Base-by-base conservation (phyloP, 257 asterid species). In the Nicotiana paniculata region DNA sequence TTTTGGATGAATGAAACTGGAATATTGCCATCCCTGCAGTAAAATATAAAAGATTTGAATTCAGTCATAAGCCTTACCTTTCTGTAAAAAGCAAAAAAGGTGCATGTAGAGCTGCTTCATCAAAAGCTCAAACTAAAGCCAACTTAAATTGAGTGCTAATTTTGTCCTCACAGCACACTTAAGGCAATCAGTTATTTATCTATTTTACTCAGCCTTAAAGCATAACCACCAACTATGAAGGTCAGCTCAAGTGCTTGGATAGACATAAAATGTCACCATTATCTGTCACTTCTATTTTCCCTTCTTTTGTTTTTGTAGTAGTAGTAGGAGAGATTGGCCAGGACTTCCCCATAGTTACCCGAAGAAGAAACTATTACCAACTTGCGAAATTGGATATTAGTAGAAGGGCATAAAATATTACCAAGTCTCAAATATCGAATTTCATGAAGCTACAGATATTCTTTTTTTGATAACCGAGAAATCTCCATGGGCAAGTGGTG, bases 1-100 rank as follows among this genome's bases (percentile, higher is more conserved):
- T 93, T 96, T 33, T 91, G 97, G 84, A 96, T 88, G 74, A 84
- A 91, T 18, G 94, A 94, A 86, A 94, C 91, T 4, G 97, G 92
- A 77, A 96, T 86, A 67, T 82, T 90, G 74, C 97, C 97, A 89
- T 96, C 98, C 90, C 99, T 96, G 93, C 81, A 66, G 69, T 62
- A 85, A 54, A 77, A 75, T 30, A 54, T 59, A 62, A 81, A 76
- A 70, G 33, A 33, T 81, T 17, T 65, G 30, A 83, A 58, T 18
- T 21, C 37, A 72, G 24, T 46, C 78, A 72, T 46, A 37, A 72
- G 37, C 61, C 5, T 12, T 24, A 12, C 12, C 79, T 46, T 24
- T 24, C 79, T 10, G 33, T 39, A 55, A 72, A 72, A 24, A 12
- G 39, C 39, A 21, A 24, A 46, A 72, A 24, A 24, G 21, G 78